These are phyloP conservation scores for Bryum argenteum DNA, from an alignment of 225 moss, liverwort and hornwort species.

Conservation along the genomic window DNA sequence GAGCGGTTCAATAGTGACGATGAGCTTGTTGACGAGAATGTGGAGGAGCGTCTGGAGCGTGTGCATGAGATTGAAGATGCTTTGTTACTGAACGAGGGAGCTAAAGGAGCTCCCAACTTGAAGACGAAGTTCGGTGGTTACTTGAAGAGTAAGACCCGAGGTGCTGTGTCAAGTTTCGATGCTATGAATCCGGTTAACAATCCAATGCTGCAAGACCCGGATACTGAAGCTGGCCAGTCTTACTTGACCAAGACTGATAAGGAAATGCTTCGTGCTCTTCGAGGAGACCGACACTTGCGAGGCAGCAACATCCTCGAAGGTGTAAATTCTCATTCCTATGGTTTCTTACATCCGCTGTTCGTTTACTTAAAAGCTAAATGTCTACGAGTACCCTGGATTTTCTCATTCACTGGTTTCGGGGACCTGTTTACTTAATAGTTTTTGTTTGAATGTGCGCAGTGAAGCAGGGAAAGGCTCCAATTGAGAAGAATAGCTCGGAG, in stretches of 20 bases:
- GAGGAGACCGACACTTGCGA: slow-evolving; percentile 33
- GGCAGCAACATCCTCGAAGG: slow-evolving; percentile 1
- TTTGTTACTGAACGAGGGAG: slow-evolving; percentile 48
- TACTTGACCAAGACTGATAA: slow-evolving; percentile 71
- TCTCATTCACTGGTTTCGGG: too few relatives aligned
- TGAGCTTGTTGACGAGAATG: slow-evolving; percentile 67
- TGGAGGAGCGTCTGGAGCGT: slow-evolving; percentile 57
- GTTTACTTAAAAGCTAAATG: too few relatives aligned
- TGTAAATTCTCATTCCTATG: background rate
- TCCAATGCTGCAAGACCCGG: slow-evolving; percentile 78
- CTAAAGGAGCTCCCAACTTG: background rate
- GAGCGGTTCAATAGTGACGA: slow-evolving; percentile 66
- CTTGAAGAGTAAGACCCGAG: slow-evolving; percentile 23
- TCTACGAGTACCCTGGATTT: too few relatives aligned
- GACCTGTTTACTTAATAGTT: too few relatives aligned
- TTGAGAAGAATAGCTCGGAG: too few relatives aligned
- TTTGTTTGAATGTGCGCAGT: too few relatives aligned
- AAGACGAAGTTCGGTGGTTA: slow-evolving; percentile 27
- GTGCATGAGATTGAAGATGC: slow-evolving; percentile 71
- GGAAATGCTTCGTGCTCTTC: slow-evolving; percentile 51
- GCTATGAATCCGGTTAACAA: slow-evolving; percentile 67
- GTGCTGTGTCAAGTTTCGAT: slow-evolving; percentile 26
- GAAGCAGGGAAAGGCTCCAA: too few relatives aligned
- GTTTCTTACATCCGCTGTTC: too few relatives aligned
- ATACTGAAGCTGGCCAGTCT: slow-evolving; percentile 55